Percentiles rank a stretch among this genome's conserved stretches.
Conservation (phyloP, 495 filamentous ascomycete species). For the Neurospora sp. region DNA sequence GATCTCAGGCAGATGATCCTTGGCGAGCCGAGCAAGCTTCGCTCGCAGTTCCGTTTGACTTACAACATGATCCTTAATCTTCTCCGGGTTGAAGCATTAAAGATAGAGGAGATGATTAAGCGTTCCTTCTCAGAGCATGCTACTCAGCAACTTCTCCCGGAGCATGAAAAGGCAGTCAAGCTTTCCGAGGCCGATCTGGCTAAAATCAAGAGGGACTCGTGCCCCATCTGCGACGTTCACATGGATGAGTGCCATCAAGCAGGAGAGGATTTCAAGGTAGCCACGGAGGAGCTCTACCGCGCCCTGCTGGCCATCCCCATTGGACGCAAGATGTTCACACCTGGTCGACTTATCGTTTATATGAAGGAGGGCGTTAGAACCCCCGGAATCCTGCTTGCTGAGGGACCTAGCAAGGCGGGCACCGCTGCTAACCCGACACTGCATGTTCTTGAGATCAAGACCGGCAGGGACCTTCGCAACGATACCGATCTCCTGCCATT, state of each 20-base stretch:
- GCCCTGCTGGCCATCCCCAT: slow-evolving; percentile 60
- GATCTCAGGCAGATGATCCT: slow-evolving; percentile 88
- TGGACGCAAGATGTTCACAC: slow-evolving; percentile 66
- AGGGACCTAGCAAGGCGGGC: slow-evolving; percentile 49
- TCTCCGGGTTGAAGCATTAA: slow-evolving; percentile 87
- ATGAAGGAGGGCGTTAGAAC: slow-evolving; percentile 66
- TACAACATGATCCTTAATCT: slow-evolving; percentile 99
- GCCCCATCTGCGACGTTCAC: slow-evolving; percentile 70
- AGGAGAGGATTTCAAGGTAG: slow-evolving; percentile 61
- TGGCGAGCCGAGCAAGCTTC: slow-evolving; percentile 87
- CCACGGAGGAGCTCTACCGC: slow-evolving; percentile 67
- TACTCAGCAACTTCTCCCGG: slow-evolving; percentile 89
- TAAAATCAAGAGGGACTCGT: slow-evolving; percentile 79
- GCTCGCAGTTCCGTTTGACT: slow-evolving; percentile 91
- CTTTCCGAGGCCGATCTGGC: slow-evolving; percentile 84
- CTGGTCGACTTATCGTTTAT: slow-evolving; percentile 62
- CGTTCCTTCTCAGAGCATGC: slow-evolving; percentile 97
- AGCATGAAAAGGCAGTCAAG: slow-evolving; percentile 89
- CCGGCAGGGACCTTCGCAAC: slow-evolving; percentile 50
- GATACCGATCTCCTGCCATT: slow-evolving; percentile 74
- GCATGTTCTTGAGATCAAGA: slow-evolving; percentile 67
- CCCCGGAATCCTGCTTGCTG: slow-evolving; percentile 66
- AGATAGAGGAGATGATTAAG: slow-evolving; percentile 99
- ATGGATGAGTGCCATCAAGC: slow-evolving; percentile 70
- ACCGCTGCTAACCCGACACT: slow-evolving; percentile 52